A percentile compares a stretch with the other conserved stretches of the same genome.
Evolutionary conservation across 805 yeast species (phyloP).

Genomic region (Hanseniaspora pseudoguilliermondii): DNA sequence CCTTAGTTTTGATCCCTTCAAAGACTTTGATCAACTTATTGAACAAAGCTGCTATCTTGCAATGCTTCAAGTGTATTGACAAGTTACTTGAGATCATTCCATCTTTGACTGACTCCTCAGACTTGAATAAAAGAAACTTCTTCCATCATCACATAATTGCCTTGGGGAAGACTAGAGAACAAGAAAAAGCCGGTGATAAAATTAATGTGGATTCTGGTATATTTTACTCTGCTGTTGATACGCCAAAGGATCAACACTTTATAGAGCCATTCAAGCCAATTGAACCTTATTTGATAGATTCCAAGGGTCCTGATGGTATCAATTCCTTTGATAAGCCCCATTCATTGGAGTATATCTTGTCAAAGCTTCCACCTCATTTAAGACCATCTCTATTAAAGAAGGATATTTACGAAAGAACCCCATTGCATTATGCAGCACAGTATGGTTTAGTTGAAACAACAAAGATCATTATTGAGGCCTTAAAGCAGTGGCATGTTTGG

Average conservation of each 20-base stretch:
- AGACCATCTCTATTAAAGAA: slow-evolving; percentile 46
- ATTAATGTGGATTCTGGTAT: not conserved
- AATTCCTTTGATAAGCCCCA: slow-evolving; percentile 45
- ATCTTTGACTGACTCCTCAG: slow-evolving; percentile 49
- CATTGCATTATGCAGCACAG: slow-evolving; percentile 80
- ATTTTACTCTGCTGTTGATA: slow-evolving; percentile 18
- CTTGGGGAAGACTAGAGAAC: slow-evolving; percentile 50
- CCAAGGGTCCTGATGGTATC: slow-evolving; percentile 52
- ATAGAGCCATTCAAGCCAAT: slow-evolving; percentile 21
- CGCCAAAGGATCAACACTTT: slow-evolving; percentile 25
- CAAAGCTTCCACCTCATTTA: slow-evolving; percentile 40
- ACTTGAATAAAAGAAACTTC: slow-evolving; percentile 70
- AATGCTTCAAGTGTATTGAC: slow-evolving; percentile 47
- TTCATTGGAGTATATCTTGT: slow-evolving; percentile 49
- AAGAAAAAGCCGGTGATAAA: slow-evolving; percentile 5
- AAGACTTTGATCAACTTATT: slow-evolving; percentile 48
- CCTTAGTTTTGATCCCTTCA: slow-evolving; percentile 39
- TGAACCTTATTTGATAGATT: slow-evolving; percentile 42
- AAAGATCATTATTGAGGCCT: slow-evolving; percentile 40
- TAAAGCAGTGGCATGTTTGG: slow-evolving; percentile 50
- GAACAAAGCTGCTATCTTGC: slow-evolving; percentile 49
- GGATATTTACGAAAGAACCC: slow-evolving; percentile 71
- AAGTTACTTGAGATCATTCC: slow-evolving; percentile 39
- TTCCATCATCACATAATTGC: slow-evolving; percentile 74
- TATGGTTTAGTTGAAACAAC: slow-evolving; percentile 64